Evolutionary conservation across 2,329 filamentous ascomycete genomes (phyloP).

Genomic region (Helicocarpus griseus): DNA sequence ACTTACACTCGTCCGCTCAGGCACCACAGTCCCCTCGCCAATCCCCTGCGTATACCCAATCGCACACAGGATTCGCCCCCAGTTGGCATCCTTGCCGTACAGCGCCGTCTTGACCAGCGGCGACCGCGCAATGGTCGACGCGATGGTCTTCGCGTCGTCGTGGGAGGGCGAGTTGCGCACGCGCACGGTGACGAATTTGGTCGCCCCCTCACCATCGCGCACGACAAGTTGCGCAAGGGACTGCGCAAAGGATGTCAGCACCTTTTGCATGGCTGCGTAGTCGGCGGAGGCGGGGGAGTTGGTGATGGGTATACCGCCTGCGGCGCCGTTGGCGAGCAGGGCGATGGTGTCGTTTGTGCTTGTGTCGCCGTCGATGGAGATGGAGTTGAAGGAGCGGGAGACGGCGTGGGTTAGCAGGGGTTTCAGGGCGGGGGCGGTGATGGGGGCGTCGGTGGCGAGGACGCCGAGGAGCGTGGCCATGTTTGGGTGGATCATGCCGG

Average conservation of each 20-base stretch:
- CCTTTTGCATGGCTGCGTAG: conserved; percentile 58
- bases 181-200: conserved; percentile 92
- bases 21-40: conserved; percentile 38
- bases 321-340: conserved; percentile 89
- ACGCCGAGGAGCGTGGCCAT: conserved; percentile 94
- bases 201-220: conserved; percentile 91
- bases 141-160: conserved; percentile 65
- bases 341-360: conserved; percentile 96
- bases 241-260: conserved; percentile 68
- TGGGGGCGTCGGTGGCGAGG: conserved; percentile 80
- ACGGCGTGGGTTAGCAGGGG: conserved; percentile 63
- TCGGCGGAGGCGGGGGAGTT: conserved; percentile 44
- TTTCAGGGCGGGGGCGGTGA: conserved; percentile 58
- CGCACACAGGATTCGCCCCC: conserved; percentile 92
- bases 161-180: conserved; percentile 64
- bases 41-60: conserved; percentile 64
- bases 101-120: conserved; percentile 94
- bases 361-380: conserved; percentile 93
- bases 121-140: conserved; percentile 78
- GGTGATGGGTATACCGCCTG: conserved; percentile 58
- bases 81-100: conserved; percentile 96
- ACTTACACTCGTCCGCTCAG: conserved; percentile 48
- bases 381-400: conserved; percentile 85
- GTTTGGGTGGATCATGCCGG: conserved; percentile 98
- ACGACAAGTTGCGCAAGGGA: conserved; percentile 88